A percentile compares a stretch with the other conserved stretches of the same genome.
phyloP scores from a whole-genome alignment of 371 early-diverging fungal genomes.

The Smittium mucronatum region DNA sequence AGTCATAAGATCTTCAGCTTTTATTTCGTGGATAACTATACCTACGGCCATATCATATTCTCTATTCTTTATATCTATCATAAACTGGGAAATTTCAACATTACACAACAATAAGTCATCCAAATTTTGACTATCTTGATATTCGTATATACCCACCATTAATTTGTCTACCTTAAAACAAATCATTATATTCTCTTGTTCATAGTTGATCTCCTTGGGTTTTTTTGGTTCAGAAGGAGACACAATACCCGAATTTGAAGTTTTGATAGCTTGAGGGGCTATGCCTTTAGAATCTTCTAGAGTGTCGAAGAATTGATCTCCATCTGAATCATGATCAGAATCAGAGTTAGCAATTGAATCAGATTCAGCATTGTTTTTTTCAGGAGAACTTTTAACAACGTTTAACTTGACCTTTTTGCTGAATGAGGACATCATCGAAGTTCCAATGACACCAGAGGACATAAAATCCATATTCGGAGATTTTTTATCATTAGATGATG shows the following conservation, averaged over 20 bases:
- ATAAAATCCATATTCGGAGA: neutral
- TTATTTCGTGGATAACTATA: constrained; percentile 57
- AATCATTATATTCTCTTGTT: constrained; percentile 26
- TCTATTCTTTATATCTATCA: constrained; percentile 50
- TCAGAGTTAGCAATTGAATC: constrained; percentile 5
- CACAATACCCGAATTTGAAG: neutral
- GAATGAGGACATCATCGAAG: neutral
- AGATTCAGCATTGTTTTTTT: neutral
- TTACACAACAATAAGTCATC: constrained; percentile 28
- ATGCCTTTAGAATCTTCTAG: constrained; percentile 13
- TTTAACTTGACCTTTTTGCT: constrained; percentile 7
- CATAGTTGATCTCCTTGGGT: constrained; percentile 24
- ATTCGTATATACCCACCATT: constrained; percentile 27
- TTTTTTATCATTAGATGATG: neutral
- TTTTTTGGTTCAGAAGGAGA: neutral
- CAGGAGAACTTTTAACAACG: neutral
- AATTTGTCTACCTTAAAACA: constrained; percentile 30
- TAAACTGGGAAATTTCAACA: constrained; percentile 47
- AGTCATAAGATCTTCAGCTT: constrained; percentile 49
- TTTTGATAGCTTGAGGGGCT: neutral
- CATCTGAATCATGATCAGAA: constrained; percentile 14
- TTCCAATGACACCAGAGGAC: neutral
- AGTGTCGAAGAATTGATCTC: constrained; percentile 31
- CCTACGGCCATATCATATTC: constrained; percentile 59
- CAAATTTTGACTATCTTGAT: constrained; percentile 19